Percentiles rank a stretch among this genome's conserved stretches.
Conservation (phyloP, 345 rosid species). For the Populus ilicifolia region DNA sequence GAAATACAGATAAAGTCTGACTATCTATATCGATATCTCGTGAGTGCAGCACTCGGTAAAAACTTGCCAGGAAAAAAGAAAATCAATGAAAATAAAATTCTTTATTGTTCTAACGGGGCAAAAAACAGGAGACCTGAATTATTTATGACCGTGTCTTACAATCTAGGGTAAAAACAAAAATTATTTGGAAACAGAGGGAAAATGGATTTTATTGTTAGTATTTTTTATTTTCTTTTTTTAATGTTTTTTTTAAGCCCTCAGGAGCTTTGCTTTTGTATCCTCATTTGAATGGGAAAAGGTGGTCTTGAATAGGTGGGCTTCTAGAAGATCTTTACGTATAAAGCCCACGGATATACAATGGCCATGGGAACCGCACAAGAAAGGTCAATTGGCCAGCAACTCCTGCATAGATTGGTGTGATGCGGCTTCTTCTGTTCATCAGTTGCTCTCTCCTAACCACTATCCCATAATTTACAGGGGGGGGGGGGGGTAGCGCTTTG, state of each 20-base stretch:
- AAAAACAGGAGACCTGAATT: too few relatives aligned
- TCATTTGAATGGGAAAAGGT: background rate
- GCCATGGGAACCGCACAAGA: constrained; percentile 10
- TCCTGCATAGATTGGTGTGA: background rate
- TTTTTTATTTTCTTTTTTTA: background rate
- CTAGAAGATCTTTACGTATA: constrained; percentile 17
- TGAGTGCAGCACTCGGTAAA: too few relatives aligned
- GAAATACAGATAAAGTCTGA: too few relatives aligned
- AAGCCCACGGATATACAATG: background rate
- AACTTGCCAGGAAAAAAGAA: too few relatives aligned
- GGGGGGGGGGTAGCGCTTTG: background rate
- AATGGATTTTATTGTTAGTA: background rate
- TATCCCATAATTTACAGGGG: background rate
- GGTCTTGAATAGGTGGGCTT: constrained; percentile 11
- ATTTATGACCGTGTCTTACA: too few relatives aligned
- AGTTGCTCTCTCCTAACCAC: background rate
- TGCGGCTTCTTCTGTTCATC: background rate
- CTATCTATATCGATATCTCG: too few relatives aligned
- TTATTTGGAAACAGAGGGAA: too few relatives aligned
- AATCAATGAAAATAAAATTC: too few relatives aligned
- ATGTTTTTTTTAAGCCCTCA: background rate
- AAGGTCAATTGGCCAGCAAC: constrained; percentile 32
- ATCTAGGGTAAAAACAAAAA: too few relatives aligned
- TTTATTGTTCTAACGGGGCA: too few relatives aligned
- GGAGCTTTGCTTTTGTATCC: background rate